phyloP scores from a whole-genome alignment of 257 asterid species.

The Jacaranda copaia region DNA sequence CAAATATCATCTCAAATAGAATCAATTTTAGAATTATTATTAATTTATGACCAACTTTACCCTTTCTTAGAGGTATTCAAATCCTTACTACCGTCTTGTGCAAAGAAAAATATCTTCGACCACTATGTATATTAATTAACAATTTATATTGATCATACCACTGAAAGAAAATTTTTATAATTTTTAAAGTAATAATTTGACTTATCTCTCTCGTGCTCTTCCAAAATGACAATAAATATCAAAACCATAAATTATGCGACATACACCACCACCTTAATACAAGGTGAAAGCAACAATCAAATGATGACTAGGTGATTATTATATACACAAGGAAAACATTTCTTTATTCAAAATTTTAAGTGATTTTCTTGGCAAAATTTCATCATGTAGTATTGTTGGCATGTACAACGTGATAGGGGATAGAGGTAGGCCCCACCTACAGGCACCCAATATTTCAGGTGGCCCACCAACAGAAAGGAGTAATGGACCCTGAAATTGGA shows the following conservation, averaged over 20 bases:
- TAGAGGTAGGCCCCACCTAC: not conserved
- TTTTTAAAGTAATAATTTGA: too few relatives aligned
- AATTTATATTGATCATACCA: not conserved
- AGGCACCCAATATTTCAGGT: conserved; percentile 8
- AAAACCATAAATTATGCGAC: too few relatives aligned
- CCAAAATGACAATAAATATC: too few relatives aligned
- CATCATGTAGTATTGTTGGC: not conserved
- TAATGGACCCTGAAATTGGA: conserved; percentile 36
- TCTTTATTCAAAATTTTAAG: not conserved
- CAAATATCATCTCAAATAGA: too few relatives aligned
- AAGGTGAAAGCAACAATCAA: not conserved
- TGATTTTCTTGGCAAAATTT: not conserved
- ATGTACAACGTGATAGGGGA: not conserved
- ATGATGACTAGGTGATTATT: not conserved
- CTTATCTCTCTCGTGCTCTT: not conserved
- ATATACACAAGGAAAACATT: not conserved
- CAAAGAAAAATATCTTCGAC: too few relatives aligned
- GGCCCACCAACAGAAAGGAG: conserved; percentile 28
- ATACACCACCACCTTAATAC: too few relatives aligned
- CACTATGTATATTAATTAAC: too few relatives aligned
- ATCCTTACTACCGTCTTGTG: too few relatives aligned
- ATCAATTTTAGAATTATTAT: too few relatives aligned
- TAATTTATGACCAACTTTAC: too few relatives aligned
- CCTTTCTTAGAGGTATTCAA: too few relatives aligned
- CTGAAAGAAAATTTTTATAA: too few relatives aligned